Conservation (phyloP, 2,329 filamentous ascomycete genomes). For the Pestalotiopsis sp. region DNA sequence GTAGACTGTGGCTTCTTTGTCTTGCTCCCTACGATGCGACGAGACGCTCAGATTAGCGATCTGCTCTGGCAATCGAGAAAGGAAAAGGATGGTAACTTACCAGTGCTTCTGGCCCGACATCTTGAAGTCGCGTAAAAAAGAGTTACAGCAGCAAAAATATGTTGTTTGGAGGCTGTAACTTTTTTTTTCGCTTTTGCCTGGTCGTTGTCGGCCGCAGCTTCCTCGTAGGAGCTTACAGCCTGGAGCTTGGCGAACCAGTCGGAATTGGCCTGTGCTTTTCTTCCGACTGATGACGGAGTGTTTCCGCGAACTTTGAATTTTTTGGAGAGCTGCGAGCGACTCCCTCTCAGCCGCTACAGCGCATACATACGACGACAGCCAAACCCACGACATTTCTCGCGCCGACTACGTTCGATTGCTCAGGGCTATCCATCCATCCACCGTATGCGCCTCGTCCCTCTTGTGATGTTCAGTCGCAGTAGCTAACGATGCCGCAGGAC, state of each 20-base stretch:
- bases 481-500: background rate
- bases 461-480: background rate
- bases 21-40: constrained; percentile 73
- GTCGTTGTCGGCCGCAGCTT: background rate
- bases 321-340: constrained; percentile 6
- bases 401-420: background rate
- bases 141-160: background rate
- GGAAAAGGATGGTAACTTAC: constrained; percentile 19
- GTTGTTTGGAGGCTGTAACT: background rate
- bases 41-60: background rate
- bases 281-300: constrained; percentile 1
- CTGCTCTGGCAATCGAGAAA: background rate
- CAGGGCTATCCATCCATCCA: background rate
- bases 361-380: background rate
- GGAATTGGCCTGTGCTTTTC: background rate
- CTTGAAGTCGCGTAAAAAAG: background rate
- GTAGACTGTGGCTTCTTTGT: constrained; percentile 98
- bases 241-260: background rate
- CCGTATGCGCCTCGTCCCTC: background rate
- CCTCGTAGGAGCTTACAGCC: background rate
- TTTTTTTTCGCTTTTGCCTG: background rate
- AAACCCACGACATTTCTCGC: background rate
- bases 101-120: constrained; percentile 42
- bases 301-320: constrained; percentile 8
- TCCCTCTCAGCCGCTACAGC: background rate